These are phyloP conservation scores for Metschnikowia rubicola DNA, from an alignment of 805 yeast genomes.

Conservation along the genomic window DNA sequence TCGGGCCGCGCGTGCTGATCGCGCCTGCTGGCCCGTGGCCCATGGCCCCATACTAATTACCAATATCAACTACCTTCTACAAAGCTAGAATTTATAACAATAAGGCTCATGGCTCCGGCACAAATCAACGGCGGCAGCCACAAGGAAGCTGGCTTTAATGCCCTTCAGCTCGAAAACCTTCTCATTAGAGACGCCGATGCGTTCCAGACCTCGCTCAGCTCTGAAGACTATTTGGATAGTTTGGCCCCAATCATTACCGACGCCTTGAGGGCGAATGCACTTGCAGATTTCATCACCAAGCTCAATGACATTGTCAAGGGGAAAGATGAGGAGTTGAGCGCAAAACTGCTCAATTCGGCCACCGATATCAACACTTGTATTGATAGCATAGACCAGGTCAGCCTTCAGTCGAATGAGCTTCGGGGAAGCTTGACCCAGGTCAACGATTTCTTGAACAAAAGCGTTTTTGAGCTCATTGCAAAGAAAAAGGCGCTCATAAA, in stretches of 20 bases:
- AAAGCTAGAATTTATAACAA: too few species aligned
- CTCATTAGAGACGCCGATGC: slow-evolving; percentile 40
- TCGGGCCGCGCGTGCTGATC: too few species aligned
- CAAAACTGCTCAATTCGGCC: slow-evolving; percentile 59
- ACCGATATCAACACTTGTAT: slow-evolving; percentile 56
- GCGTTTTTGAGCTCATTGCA: slow-evolving; percentile 63
- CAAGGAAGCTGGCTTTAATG: slow-evolving; percentile 17
- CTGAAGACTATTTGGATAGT: slow-evolving; percentile 75
- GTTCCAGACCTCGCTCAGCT: slow-evolving; percentile 44
- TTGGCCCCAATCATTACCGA: slow-evolving; percentile 71
- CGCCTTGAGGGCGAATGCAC: slow-evolving; percentile 51
- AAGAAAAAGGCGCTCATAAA: slow-evolving; percentile 59
- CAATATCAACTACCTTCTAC: too few species aligned
- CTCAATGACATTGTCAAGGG: slow-evolving; percentile 55
- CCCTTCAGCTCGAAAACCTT: slow-evolving; percentile 34
- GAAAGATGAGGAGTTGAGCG: slow-evolving; percentile 62
- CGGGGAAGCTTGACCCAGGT: slow-evolving; percentile 53
- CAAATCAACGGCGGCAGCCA: slow-evolving; percentile 3
- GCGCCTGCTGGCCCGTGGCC: too few species aligned
- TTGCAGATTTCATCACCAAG: slow-evolving; percentile 53
- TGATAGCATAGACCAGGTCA: slow-evolving; percentile 59
- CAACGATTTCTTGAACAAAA: slow-evolving; percentile 53
- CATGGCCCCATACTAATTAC: too few species aligned
- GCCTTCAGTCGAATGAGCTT: slow-evolving; percentile 53
- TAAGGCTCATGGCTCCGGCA: not conserved